Conservation (phyloP, 2,329 filamentous ascomycete species). For the Phyllosticta paracitricarpa region DNA sequence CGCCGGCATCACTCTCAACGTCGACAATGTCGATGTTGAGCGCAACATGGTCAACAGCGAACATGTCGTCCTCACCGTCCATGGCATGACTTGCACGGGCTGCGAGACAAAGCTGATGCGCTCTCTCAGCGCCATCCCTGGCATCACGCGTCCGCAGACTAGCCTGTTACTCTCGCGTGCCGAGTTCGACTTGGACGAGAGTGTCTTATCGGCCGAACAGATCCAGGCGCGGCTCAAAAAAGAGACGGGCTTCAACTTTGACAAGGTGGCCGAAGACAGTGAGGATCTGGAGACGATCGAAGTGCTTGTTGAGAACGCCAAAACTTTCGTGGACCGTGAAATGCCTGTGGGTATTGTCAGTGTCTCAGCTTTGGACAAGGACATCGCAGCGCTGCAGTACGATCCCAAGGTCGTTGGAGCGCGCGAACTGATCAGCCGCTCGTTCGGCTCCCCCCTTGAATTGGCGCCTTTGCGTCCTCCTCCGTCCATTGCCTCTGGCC, state of each 20-base stretch:
- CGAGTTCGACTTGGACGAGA: constrained; percentile 51
- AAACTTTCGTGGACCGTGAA: constrained; percentile 28
- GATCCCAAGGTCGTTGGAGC: constrained; percentile 42
- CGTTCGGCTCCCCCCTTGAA: constrained; percentile 17
- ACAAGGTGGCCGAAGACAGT: constrained; percentile 33
- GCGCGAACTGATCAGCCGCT: constrained; percentile 19
- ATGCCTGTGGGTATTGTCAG: constrained; percentile 30
- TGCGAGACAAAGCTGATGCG: constrained; percentile 55
- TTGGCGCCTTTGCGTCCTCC: constrained; percentile 27
- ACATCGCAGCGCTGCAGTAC: constrained; percentile 35
- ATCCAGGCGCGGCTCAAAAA: constrained; percentile 43
- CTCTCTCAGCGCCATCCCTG: constrained; percentile 41
- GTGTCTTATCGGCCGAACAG: constrained; percentile 19
- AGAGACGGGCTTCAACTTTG: constrained; percentile 54
- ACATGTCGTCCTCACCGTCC: constrained; percentile 50
- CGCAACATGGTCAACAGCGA: constrained; percentile 29
- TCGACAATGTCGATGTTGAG: constrained; percentile 16
- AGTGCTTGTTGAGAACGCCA: constrained; percentile 32
- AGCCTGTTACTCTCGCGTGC: constrained; percentile 55
- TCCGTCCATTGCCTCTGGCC: constrained; percentile 14
- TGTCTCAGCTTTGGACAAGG: constrained; percentile 9
- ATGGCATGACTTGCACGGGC: constrained; percentile 64
- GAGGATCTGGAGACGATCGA: constrained; percentile 42
- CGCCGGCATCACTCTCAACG: neutral
- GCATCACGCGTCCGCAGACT: constrained; percentile 48